A percentile compares a stretch with the other conserved stretches of the same genome.
These are phyloP conservation scores for Geranium rotundifolium DNA, from an alignment of 345 rosid genomes.

Conservation along the genomic window DNA sequence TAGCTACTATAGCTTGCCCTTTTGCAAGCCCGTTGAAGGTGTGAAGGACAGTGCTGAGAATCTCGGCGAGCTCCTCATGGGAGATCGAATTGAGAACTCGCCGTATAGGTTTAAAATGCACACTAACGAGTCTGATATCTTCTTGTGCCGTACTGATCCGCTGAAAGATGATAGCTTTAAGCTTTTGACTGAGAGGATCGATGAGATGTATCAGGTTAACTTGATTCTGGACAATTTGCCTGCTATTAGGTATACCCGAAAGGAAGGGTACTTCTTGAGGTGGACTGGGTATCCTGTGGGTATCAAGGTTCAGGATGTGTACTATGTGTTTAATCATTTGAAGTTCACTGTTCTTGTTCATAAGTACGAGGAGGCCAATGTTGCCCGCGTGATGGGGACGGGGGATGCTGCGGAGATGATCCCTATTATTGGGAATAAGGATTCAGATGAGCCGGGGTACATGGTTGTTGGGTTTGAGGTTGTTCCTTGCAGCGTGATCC, in stretches of 20 bases:
- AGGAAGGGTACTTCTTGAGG: constrained; percentile 47
- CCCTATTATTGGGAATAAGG: constrained; percentile 30
- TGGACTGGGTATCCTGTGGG: constrained; percentile 89
- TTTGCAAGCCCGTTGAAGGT: constrained; percentile 61
- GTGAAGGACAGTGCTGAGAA: constrained; percentile 88
- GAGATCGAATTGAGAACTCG: constrained; percentile 82
- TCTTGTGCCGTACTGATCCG: constrained; percentile 44
- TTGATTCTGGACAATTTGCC: constrained; percentile 75
- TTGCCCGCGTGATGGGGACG: constrained; percentile 76
- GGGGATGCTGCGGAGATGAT: constrained; percentile 75
- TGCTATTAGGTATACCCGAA: constrained; percentile 62
- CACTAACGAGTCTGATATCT: constrained; percentile 51
- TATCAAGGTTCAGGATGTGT: constrained; percentile 53
- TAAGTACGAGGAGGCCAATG: constrained; percentile 67
- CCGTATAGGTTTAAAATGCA: constrained; percentile 64
- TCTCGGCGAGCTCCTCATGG: constrained; percentile 81
- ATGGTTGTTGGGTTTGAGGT: constrained; percentile 74
- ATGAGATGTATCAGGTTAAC: constrained; percentile 87
- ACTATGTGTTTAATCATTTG: constrained; percentile 77
- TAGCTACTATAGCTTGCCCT: constrained; percentile 75
- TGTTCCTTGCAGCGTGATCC: constrained; percentile 48
- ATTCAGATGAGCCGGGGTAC: constrained; percentile 38
- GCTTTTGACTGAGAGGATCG: constrained; percentile 64
- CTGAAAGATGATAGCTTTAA: constrained; percentile 43
- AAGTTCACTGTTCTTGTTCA: constrained; percentile 80